Evolutionary conservation across 805 yeast species (phyloP).

Genomic region (Suhomyces pyralidae): DNA sequence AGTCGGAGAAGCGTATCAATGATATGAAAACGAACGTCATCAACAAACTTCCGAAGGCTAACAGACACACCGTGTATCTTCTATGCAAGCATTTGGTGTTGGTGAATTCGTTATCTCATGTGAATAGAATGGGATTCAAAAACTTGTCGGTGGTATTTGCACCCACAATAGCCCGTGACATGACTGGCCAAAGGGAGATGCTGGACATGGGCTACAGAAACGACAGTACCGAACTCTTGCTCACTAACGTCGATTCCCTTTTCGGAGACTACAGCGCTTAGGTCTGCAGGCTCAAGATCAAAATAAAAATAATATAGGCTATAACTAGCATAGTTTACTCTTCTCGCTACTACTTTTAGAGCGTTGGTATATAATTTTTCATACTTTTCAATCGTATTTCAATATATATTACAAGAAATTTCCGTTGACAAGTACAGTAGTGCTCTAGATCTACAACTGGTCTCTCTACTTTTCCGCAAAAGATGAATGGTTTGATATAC

Average conservation of each 20-base stretch:
- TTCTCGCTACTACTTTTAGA: not conserved
- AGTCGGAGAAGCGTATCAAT: slow-evolving; percentile 30
- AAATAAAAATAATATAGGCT: not conserved
- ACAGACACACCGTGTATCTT: slow-evolving; percentile 52
- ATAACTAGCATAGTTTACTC: not conserved
- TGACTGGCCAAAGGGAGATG: slow-evolving; percentile 77
- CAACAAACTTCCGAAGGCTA: slow-evolving; percentile 61
- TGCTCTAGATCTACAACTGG: not conserved
- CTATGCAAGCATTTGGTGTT: slow-evolving; percentile 63
- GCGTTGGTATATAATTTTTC: not conserved
- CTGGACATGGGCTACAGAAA: slow-evolving; percentile 80
- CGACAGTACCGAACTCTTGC: slow-evolving; percentile 69
- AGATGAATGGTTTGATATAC: not conserved
- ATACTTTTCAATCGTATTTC: not conserved
- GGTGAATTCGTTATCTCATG: slow-evolving; percentile 50
- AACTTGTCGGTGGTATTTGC: slow-evolving; percentile 92
- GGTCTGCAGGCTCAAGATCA: not conserved
- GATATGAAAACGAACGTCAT: slow-evolving; percentile 46
- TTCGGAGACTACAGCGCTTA: slow-evolving; percentile 17
- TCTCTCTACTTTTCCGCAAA: not conserved
- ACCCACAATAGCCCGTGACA: slow-evolving; percentile 83
- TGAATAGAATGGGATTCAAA: slow-evolving; percentile 78
- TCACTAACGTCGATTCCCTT: slow-evolving; percentile 45
- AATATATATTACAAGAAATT: not conserved
- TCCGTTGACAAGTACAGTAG: not conserved